phyloP scores from a whole-genome alignment of 345 rosid species.

The Eucalyptus tenuipes region DNA sequence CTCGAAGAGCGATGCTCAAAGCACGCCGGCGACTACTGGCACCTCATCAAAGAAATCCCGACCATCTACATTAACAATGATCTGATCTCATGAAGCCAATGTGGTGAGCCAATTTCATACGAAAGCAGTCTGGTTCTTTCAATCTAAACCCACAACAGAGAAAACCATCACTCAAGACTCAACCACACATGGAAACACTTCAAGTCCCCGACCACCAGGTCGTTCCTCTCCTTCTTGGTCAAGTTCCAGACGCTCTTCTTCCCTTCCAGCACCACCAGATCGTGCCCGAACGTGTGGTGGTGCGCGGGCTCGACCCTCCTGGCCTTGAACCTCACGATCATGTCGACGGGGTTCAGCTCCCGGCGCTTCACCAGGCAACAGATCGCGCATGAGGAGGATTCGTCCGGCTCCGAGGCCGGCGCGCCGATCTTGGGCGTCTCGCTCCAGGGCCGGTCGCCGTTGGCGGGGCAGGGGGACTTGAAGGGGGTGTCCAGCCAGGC shows the following conservation, averaged over 20 bases:
- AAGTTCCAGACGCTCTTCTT: conserved; percentile 81
- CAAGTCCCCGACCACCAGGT: conserved; percentile 61
- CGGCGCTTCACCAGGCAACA: conserved; percentile 57
- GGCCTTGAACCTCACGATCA: conserved; percentile 63
- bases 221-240: conserved; percentile 51
- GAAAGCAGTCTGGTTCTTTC: no score
- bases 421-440: conserved; percentile 49
- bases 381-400: conserved; percentile 25
- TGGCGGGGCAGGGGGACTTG: conserved; percentile 79
- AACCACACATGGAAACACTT: no score
- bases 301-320: conserved; percentile 94
- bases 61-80: background rate
- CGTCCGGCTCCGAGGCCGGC: background rate
- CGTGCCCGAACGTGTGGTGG: conserved; percentile 88
- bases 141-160: no score
- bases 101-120: no score
- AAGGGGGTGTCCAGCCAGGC: conserved; percentile 64
- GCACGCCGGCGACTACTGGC: background rate
- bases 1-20: background rate
- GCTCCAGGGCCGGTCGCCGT: conserved; percentile 45
- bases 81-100: background rate
- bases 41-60: background rate
- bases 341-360: conserved; percentile 42
- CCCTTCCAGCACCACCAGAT: conserved; percentile 59
- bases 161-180: no score